These are phyloP conservation scores for Tulasnella sp. DNA, from an alignment of 768 basidiomycete genomes.

Conservation along the genomic window DNA sequence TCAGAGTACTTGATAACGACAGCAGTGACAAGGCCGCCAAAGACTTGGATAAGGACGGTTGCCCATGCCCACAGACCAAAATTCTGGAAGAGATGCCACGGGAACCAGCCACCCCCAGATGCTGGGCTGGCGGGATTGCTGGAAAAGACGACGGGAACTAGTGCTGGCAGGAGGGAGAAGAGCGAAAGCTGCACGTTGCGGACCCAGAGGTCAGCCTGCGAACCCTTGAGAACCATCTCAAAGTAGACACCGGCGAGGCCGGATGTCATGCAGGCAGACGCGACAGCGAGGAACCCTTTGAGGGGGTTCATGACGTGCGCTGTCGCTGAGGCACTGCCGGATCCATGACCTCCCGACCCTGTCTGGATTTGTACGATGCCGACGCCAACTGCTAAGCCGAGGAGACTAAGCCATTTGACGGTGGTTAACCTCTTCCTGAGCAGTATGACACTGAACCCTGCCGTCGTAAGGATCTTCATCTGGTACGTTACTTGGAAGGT, in stretches of 20 bases:
- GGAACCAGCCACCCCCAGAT: conserved; percentile 19
- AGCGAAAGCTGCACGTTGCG: conserved; percentile 92
- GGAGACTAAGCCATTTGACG: conserved; percentile 72
- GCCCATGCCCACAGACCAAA: conserved; percentile 90
- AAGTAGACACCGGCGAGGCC: conserved; percentile 97
- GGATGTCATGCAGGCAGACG: conserved; percentile 85
- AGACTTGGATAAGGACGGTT: conserved; percentile 74
- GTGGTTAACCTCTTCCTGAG: conserved; percentile 61
- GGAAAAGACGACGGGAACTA: conserved; percentile 57
- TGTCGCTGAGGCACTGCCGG: not conserved
- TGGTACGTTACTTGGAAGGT: conserved; percentile 96
- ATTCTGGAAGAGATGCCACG: conserved; percentile 54
- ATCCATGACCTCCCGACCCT: conserved; percentile 19
- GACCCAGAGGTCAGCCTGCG: conserved; percentile 84
- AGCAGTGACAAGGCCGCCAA: conserved; percentile 87
- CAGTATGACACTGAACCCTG: conserved; percentile 73
- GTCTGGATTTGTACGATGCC: conserved; percentile 88
- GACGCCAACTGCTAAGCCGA: conserved; percentile 79
- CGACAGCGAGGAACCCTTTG: conserved; percentile 82
- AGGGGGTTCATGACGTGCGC: conserved; percentile 58
- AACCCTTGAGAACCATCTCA: conserved; percentile 91
- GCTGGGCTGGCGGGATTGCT: conserved; percentile 30
- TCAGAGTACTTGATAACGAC: conserved; percentile 91
- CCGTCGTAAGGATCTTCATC: conserved; percentile 95
- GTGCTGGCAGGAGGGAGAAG: conserved; percentile 83